These are phyloP conservation scores for Linnemannia exigua DNA, from an alignment of 192 early-diverging fungal species.

Conservation along the genomic window DNA sequence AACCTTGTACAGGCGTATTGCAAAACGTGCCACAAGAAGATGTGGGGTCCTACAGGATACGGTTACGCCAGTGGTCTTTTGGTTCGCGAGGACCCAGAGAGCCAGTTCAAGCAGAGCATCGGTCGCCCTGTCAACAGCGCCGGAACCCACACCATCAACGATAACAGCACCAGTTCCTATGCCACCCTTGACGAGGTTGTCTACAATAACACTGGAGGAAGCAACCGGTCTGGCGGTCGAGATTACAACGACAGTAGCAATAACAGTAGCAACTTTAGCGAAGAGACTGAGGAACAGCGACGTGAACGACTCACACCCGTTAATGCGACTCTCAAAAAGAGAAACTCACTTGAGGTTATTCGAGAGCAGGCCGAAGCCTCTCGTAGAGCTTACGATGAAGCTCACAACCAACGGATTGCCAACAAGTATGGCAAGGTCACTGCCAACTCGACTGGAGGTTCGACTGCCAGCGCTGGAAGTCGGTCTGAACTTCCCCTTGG, in stretches of 20 bases:
- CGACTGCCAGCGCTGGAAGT: slow-evolving; percentile 37
- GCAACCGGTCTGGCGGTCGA: slow-evolving; percentile 20
- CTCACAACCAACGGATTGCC: slow-evolving; percentile 44
- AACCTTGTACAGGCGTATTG: slow-evolving; percentile 64
- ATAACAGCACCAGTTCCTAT: neutral
- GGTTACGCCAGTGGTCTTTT: slow-evolving; percentile 40
- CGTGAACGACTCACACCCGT: slow-evolving; percentile 47
- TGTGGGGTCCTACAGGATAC: slow-evolving; percentile 71
- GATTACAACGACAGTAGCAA: slow-evolving; percentile 7
- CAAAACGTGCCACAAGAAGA: slow-evolving; percentile 67
- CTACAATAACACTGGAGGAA: slow-evolving; percentile 35
- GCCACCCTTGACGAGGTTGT: slow-evolving; percentile 10
- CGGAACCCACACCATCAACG: neutral
- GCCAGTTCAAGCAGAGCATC: slow-evolving; percentile 50
- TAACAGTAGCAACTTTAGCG: neutral
- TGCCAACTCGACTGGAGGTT: slow-evolving; percentile 35
- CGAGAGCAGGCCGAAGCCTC: slow-evolving; percentile 53
- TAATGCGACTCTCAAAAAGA: slow-evolving; percentile 48
- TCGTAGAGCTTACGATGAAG: slow-evolving; percentile 47
- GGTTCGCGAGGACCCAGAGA: slow-evolving; percentile 48
- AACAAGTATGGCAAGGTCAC: slow-evolving; percentile 42
- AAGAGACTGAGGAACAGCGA: slow-evolving; percentile 44
- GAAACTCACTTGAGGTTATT: slow-evolving; percentile 48
- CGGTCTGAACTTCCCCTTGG: neutral
- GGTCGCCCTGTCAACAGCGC: slow-evolving; percentile 35